phyloP scores from a whole-genome alignment of 2,329 filamentous ascomycete genomes.

The Gnomoniopsis smithogilvyi region DNA sequence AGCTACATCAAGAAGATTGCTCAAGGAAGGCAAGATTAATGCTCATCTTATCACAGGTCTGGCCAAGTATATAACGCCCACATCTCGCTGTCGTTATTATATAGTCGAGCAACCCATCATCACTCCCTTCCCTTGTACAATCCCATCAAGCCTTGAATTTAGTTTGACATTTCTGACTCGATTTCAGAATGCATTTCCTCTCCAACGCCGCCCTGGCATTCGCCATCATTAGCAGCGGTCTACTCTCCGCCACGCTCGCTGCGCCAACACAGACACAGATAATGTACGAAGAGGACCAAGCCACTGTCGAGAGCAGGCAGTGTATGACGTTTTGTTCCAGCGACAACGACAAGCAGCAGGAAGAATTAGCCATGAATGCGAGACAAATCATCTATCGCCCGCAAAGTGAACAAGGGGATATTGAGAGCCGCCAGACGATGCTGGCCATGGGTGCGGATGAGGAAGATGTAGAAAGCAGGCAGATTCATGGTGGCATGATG shows the following conservation, averaged over 20 bases:
- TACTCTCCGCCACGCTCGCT: background rate
- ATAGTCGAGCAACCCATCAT: background rate
- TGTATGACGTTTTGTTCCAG: background rate
- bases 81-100: background rate
- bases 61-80: background rate
- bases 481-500: background rate
- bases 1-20: too few relatives aligned
- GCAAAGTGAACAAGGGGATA: background rate
- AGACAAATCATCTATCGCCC: background rate
- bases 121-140: background rate
- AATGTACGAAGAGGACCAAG: background rate
- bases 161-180: background rate
- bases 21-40: too few relatives aligned
- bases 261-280: background rate
- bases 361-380: background rate
- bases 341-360: background rate
- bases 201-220: background rate
- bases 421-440: background rate
- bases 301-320: background rate
- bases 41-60: too few relatives aligned
- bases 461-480: background rate
- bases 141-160: background rate
- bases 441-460: background rate
- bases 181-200: background rate
- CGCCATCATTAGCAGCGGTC: background rate